Conservation (phyloP, 139 green algal species). For the Nannochloris sp. region DNA sequence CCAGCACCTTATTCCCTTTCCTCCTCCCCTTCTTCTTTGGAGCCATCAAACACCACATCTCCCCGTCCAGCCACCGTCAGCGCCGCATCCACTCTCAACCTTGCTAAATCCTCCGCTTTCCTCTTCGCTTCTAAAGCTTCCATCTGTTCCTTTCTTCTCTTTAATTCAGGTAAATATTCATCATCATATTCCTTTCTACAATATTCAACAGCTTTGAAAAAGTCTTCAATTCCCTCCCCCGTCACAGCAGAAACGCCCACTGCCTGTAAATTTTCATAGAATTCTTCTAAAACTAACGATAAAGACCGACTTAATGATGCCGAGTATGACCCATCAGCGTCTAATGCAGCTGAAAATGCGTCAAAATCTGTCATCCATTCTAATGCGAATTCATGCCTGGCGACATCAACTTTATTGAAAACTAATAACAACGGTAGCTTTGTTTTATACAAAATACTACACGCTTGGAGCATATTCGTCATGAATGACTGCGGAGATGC, state of each 20-base stretch:
- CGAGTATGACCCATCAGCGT: constrained; percentile 67
- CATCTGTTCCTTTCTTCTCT: constrained; percentile 28
- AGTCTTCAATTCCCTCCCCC: constrained; percentile 80
- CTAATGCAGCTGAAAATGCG: constrained; percentile 63
- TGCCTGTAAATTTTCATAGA: constrained; percentile 75
- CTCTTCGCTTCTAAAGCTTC: constrained; percentile 34
- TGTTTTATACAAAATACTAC: constrained; percentile 96
- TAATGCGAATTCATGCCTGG: constrained; percentile 70
- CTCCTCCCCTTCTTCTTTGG: too few relatives aligned
- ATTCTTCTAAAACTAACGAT: constrained; percentile 87
- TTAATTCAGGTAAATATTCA: constrained; percentile 61
- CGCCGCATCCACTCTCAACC: constrained; percentile 42
- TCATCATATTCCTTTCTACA: constrained; percentile 63
- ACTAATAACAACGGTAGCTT: constrained; percentile 89
- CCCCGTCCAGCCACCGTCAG: too few relatives aligned
- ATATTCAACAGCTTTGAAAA: constrained; percentile 58
- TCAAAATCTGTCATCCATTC: constrained; percentile 95
- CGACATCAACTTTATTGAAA: constrained; percentile 97
- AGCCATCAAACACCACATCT: too few relatives aligned
- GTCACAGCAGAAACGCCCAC: constrained; percentile 88
- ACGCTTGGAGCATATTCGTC: constrained; percentile 95
- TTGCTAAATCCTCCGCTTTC: constrained; percentile 42
- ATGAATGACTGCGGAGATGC: constrained; percentile 89
- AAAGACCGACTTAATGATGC: constrained; percentile 68
- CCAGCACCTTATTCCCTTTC: too few relatives aligned